Base-by-base conservation (phyloP, 345 rosid species). In the Salix udensis region DNA sequence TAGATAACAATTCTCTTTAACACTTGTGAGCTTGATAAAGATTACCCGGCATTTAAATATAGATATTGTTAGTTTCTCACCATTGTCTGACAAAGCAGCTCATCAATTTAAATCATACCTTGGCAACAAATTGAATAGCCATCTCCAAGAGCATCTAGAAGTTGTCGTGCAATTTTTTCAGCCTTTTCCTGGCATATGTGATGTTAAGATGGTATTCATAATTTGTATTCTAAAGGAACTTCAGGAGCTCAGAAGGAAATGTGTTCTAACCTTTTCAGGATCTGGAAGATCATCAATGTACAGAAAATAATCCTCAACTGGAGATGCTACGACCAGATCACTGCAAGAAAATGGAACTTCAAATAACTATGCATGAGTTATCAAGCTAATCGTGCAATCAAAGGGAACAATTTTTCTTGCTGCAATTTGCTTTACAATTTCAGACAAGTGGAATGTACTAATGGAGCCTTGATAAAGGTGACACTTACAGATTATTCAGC, bases 281-380 rank as follows among this genome's bases (percentile, higher is more conserved):
- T 78, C 52, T 9, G 87, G 92, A 77, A 88, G 97, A 85, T 89
- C 94, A 77, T 89, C 91, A 7, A 93, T 85, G 50, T 87, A 86
- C 86, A 91, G 84, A 86, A 95, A 95, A 68, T 91, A 95, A 83
- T 95, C 96, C 79, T 90, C 97, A 79, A 93, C 91, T 15, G 96
- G 97, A 82, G 98, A 93, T 67, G 90, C 97, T 67, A 95, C 98
- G 76, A 95, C 94, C 76, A 93, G 87, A 87, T 95, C 97, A 72
- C 98, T 95, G 91, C 74, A 73, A 82, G 78, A 80, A 28, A 83
- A 77, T 40, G 71, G 75, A 82, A 82, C 79, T 72, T 72, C 34
- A 39, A 60, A 71, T 64, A 67, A 81, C 34, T 67, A 77, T 40
- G 53, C 68, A 42, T 42, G 71, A 79, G 48, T 46, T 23, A 53